A percentile compares a stretch with the other conserved stretches of the same genome.
Evolutionary conservation across 2,329 filamentous ascomycete species (phyloP).

Genomic region (Botrytis tulipae): DNA sequence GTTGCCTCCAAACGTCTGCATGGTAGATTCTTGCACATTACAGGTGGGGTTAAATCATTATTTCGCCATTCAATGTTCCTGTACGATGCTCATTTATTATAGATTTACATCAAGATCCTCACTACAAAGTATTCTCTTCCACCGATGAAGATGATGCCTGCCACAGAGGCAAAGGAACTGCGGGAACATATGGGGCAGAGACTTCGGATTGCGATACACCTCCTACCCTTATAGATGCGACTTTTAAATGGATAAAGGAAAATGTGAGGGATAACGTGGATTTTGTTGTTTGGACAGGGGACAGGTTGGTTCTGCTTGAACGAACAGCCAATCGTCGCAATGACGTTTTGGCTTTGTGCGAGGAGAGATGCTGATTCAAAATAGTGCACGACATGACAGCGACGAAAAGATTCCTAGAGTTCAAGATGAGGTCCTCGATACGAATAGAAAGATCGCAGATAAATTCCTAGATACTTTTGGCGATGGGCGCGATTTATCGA

Average conservation of each 20-base stretch:
- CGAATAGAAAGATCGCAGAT: slow-evolving; percentile 73
- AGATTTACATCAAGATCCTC: slow-evolving; percentile 92
- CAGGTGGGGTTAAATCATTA: slow-evolving; percentile 55
- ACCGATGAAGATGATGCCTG: slow-evolving; percentile 69
- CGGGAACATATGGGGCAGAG: slow-evolving; percentile 81
- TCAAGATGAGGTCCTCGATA: slow-evolving; percentile 68
- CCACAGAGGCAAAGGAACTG: slow-evolving; percentile 72
- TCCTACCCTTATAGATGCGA: slow-evolving; percentile 76
- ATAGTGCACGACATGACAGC: slow-evolving; percentile 68
- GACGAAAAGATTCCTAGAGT: slow-evolving; percentile 78
- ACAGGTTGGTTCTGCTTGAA: slow-evolving; percentile 56
- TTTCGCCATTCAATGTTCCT: slow-evolving; percentile 1
- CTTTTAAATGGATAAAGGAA: slow-evolving; percentile 81
- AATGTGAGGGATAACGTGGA: slow-evolving; percentile 78
- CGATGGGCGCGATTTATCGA: slow-evolving; percentile 54
- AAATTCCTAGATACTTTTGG: slow-evolving; percentile 76
- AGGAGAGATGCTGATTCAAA: slow-evolving; percentile 5
- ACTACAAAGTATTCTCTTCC: slow-evolving; percentile 77
- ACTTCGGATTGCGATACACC: slow-evolving; percentile 88
- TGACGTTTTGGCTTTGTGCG: slow-evolving; percentile 13
- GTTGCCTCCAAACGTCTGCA: slow-evolving; percentile 48
- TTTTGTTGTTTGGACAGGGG: slow-evolving; percentile 91
- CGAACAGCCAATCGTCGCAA: not conserved
- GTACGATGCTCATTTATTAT: slow-evolving; percentile 31
- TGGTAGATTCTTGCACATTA: slow-evolving; percentile 84